Conservation (phyloP, 2,329 filamentous ascomycete genomes). For the Fusarium armeniacum region DNA sequence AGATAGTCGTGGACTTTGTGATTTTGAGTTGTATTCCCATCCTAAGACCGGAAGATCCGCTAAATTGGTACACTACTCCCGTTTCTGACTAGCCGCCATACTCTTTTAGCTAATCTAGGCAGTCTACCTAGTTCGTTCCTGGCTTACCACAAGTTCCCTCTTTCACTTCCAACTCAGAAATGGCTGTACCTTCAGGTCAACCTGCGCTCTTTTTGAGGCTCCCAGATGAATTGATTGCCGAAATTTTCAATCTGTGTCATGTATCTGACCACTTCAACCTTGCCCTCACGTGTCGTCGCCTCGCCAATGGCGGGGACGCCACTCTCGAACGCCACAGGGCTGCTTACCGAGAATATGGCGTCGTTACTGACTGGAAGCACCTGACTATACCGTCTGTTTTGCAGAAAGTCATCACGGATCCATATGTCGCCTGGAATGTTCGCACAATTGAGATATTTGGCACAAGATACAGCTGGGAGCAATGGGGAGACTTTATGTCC, state of each 20-base stretch:
- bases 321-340: not conserved
- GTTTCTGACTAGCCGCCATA: not conserved
- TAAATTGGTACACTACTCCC: not conserved
- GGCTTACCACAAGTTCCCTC: not conserved
- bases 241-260: not conserved
- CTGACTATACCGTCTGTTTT: not conserved
- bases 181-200: not conserved
- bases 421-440: slow-evolving; percentile 11
- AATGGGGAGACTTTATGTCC: not conserved
- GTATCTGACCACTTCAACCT: not conserved
- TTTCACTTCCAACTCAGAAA: not conserved
- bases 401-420: not conserved
- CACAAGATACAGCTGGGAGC: not conserved
- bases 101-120: no score
- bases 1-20: not conserved
- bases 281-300: not conserved
- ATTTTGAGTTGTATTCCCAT: not conserved
- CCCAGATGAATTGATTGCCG: not conserved
- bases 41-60: not conserved
- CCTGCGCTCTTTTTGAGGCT: not conserved
- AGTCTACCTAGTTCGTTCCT: not conserved
- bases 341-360: not conserved
- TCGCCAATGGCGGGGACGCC: not conserved
- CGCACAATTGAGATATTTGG: not conserved
- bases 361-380: not conserved